Evolutionary conservation across 2,329 filamentous ascomycete species (phyloP).

Genomic region (Trichoderma semiorbis): DNA sequence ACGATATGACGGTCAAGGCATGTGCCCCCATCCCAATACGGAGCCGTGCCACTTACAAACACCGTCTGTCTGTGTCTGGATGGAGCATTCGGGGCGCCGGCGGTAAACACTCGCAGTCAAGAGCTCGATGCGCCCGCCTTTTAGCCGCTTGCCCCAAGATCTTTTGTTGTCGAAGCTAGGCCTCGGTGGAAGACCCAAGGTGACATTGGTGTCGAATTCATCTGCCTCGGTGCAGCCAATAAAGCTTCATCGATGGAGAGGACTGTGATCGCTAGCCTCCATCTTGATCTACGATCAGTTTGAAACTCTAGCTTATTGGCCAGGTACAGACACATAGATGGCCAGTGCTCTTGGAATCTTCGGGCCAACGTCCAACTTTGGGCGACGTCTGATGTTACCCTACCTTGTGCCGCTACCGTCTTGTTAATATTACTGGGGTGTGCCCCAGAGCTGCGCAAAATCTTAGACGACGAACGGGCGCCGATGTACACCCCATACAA

Average conservation of each 20-base stretch:
- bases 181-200: background rate
- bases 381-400: background rate
- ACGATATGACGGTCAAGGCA: background rate
- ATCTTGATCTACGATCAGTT: conserved; percentile 16
- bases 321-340: conserved; percentile 2
- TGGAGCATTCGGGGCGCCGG: background rate
- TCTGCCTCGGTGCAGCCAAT: background rate
- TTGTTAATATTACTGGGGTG: background rate
- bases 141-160: background rate
- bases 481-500: background rate
- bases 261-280: background rate
- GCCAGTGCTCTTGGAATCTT: conserved; percentile 12
- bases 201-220: background rate
- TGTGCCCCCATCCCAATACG: background rate
- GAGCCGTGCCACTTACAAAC: background rate
- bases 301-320: background rate
- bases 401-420: background rate
- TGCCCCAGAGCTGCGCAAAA: background rate
- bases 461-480: background rate
- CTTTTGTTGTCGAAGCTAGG: background rate
- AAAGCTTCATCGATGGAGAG: background rate
- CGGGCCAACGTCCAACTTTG: background rate
- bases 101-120: background rate
- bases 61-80: background rate
- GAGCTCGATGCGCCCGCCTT: background rate